Evolutionary conservation across 768 basidiomycete genomes (phyloP).

Genomic region (Albatrellus ellisii): DNA sequence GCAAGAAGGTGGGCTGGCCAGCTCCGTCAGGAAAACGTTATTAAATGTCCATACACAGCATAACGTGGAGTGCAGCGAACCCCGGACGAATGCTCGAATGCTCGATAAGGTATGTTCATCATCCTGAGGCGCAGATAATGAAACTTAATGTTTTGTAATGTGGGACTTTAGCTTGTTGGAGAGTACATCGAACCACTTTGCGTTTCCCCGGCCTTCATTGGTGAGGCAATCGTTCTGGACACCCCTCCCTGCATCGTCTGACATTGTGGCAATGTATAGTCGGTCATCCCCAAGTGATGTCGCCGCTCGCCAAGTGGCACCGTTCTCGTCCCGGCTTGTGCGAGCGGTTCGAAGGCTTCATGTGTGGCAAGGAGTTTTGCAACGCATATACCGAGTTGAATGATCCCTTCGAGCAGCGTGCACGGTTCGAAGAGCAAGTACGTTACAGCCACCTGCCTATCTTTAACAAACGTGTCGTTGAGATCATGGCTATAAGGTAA

Average conservation of each 20-base stretch:
- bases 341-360: conserved; percentile 97
- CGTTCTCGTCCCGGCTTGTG: conserved; percentile 89
- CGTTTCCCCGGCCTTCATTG: conserved; percentile 92
- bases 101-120: conserved; percentile 68
- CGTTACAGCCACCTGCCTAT: conserved; percentile 5
- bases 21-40: not conserved
- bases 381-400: conserved; percentile 99
- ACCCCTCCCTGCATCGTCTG: not conserved
- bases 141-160: no score
- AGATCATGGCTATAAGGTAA: no score
- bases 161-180: conserved; percentile 74
- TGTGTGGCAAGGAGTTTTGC: conserved; percentile 97
- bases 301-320: conserved; percentile 97
- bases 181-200: conserved; percentile 97
- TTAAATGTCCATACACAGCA: conserved; percentile 36
- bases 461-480: not conserved
- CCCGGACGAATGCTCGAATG: conserved; percentile 86
- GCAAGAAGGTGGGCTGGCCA: conserved; percentile 49
- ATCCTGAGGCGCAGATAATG: conserved; percentile 5
- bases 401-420: conserved; percentile 92
- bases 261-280: conserved; percentile 29
- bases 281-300: conserved; percentile 99
- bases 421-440: conserved; percentile 92
- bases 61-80: conserved; percentile 93
- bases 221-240: conserved; percentile 27